Evolutionary conservation across 371 early-diverging fungal species (phyloP), one percentile per base, ranked within the genome.

Genomic region (Lichtheimia corymbifera): DNA sequence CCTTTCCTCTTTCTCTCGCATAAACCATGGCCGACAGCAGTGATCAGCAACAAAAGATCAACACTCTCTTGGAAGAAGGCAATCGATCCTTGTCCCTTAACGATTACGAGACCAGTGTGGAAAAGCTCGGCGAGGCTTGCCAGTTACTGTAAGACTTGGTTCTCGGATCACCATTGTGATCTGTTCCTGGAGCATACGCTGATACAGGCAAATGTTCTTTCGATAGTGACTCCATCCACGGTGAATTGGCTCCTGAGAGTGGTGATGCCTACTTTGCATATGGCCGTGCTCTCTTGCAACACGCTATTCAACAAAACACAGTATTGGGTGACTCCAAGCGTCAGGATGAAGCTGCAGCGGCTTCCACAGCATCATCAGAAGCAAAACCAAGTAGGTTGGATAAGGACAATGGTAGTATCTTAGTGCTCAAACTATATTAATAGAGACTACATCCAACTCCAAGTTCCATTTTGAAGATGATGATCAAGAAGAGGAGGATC

Each of bases 201-300:
- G 35, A 35, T 11, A 52, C 40, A 49, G 40, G 20, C 24, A 27
- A 35, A 35, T 35, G 35, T 35, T 35, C 2, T 2, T 35, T 9
- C 11, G 11, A 35, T 64, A 91, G 92, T 24, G 91, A 88, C 50
- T 71, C 84, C 53, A 59, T 81, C 5, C 83, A 88, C 71, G 94
- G 94, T 25, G 73, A 76, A 61, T 79, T 86, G 28, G 82, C 92
- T 14, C 80, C 82, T 45, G 78, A 85, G 55, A 91, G 87, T 67
- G 95, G 92, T 1, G 93, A 93, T 63, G 87, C 84, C 4, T 72
- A 90, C 58, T 89, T 90, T 52, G 60, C 85, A 62, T 95, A 94
- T 62, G 95, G 95, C 15, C 79, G 85, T 35, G 91, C 94, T 7
- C 72, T 95, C 24, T 70, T 93, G 25, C 84, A 91, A 55, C 79